Percentiles rank a stretch among this genome's conserved stretches.
phyloP scores from a whole-genome alignment of 1,284 basidiomycete species.

The Anthracocystis walkeri region DNA sequence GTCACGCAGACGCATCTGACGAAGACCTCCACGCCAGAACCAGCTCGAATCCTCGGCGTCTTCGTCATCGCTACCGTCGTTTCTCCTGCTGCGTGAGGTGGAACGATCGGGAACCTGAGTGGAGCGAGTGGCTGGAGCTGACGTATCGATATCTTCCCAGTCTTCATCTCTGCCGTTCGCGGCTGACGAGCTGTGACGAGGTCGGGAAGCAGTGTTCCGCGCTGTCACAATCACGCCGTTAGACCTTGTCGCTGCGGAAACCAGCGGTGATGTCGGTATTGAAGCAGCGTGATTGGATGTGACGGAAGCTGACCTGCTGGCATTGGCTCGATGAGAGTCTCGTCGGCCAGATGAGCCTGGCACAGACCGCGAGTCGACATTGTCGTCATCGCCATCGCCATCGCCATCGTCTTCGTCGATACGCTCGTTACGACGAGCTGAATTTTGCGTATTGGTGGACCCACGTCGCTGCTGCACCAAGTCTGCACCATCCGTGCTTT shows the following conservation, averaged over 20 bases:
- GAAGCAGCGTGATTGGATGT: conserved; percentile 3
- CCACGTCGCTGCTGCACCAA: conserved; percentile 18
- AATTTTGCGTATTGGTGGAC: conserved; percentile 21
- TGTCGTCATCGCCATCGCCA: conserved; percentile 13
- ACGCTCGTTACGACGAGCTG: conserved; percentile 8
- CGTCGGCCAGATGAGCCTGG: conserved; percentile 11
- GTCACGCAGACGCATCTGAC: conserved; percentile 54
- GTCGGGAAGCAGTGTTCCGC: not conserved
- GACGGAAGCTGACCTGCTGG: conserved; percentile 5
- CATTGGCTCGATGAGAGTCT: conserved; percentile 2
- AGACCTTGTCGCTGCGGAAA: not conserved
- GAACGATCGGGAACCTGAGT: conserved; percentile 4
- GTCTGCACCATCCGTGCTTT: conserved; percentile 22
- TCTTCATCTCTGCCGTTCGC: conserved; percentile 24
- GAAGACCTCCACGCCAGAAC: conserved; percentile 60
- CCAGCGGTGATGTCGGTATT: not conserved
- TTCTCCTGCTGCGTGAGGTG: conserved; percentile 13
- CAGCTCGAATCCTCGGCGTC: conserved; percentile 44
- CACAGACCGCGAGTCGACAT: conserved; percentile 1
- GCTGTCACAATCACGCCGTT: not conserved
- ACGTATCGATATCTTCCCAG: conserved; percentile 35
- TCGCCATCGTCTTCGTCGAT: conserved; percentile 21
- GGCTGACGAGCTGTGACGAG: not conserved
- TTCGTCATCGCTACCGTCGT: conserved; percentile 41
- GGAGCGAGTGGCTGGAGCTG: not conserved